A percentile compares a stretch with the other conserved stretches of the same genome.
Evolutionary conservation across 2,329 filamentous ascomycete genomes (phyloP).

Genomic region (Clathrospora elynae): DNA sequence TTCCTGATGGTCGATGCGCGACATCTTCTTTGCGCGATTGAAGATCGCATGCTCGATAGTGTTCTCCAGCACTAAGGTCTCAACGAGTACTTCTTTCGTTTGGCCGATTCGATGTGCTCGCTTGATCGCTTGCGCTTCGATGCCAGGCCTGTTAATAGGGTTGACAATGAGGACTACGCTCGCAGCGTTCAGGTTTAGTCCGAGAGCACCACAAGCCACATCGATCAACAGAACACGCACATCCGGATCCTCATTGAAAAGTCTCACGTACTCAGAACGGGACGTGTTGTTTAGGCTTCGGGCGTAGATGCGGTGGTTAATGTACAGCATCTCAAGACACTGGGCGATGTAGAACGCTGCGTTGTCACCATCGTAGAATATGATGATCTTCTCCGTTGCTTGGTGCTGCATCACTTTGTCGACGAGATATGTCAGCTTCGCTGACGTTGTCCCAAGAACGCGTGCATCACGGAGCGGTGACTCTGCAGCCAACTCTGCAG

Average conservation of each 20-base stretch:
- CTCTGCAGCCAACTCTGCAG: conserved; percentile 42
- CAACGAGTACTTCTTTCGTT: conserved; percentile 75
- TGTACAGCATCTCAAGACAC: conserved; percentile 72
- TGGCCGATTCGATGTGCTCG: conserved; percentile 88
- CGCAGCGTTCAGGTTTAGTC: conserved; percentile 81
- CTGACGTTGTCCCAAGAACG: conserved; percentile 79
- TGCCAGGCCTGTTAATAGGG: conserved; percentile 80
- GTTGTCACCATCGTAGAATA: conserved; percentile 92
- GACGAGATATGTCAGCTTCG: conserved; percentile 85
- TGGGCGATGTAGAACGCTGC: conserved; percentile 84
- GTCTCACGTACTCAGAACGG: conserved; percentile 75
- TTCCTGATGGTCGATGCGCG: conserved; percentile 61
- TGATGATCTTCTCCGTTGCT: conserved; percentile 78
- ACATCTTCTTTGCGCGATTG: conserved; percentile 74
- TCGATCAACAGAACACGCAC: conserved; percentile 89
- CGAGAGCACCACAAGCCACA: conserved; percentile 84
- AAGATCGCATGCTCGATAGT: conserved; percentile 88
- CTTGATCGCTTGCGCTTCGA: conserved; percentile 91
- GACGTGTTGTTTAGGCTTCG: conserved; percentile 64
- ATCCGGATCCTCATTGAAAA: conserved; percentile 72
- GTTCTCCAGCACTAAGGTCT: conserved; percentile 79
- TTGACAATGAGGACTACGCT: conserved; percentile 88
- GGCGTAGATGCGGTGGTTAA: conserved; percentile 70
- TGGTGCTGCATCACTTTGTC: conserved; percentile 73
- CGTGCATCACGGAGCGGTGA: conserved; percentile 64